Evolutionary conservation across 176 grass and related monocot species (phyloP).

Genomic region (Raddia guianensis): DNA sequence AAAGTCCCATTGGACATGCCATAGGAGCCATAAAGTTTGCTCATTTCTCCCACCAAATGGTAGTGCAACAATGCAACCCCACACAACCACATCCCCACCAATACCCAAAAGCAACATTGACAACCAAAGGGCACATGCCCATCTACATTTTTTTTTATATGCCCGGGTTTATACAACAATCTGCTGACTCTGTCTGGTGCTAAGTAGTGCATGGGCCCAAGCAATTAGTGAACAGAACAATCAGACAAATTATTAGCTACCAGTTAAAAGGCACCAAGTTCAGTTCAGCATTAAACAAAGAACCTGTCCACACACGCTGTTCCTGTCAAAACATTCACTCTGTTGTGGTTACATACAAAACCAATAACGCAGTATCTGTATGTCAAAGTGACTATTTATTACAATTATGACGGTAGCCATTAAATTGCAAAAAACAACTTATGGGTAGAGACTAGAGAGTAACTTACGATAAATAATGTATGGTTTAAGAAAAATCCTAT

Average conservation of each 20-base stretch:
- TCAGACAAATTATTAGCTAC: neutral
- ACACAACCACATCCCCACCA: neutral
- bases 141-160: neutral
- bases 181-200: neutral
- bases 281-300: neutral
- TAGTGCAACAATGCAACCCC: neutral
- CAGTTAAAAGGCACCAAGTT: neutral
- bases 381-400: neutral
- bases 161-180: neutral
- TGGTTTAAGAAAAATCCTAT: neutral
- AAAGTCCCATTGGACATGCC: too few species aligned
- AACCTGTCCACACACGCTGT: neutral
- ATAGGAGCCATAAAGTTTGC: neutral
- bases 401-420: neutral
- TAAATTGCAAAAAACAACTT: neutral
- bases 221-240: neutral
- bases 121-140: neutral
- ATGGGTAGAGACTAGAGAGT: neutral
- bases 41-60: neutral
- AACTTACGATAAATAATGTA: neutral
- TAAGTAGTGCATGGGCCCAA: neutral
- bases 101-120: neutral
- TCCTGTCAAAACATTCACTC: neutral
- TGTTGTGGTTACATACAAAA: neutral
- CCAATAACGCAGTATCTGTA: neutral